Base-by-base conservation (phyloP, 2,329 filamentous ascomycete species). In the Exophiala lecanii-corni region DNA sequence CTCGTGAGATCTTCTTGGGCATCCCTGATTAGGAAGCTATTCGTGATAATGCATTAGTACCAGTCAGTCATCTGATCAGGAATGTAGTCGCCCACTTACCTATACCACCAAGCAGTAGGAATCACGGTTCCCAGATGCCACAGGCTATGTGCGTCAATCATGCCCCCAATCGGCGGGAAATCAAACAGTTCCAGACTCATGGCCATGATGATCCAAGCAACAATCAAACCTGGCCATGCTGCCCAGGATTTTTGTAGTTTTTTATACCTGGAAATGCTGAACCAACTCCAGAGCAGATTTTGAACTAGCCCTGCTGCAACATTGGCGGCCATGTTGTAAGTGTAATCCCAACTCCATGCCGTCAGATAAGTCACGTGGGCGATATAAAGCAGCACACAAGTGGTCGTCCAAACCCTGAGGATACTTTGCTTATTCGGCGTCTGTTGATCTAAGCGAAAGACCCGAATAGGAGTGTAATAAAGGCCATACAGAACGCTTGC, bases 151-250 rank as follows among this genome's bases (percentile, higher is more conserved):
- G 92, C 92, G 72, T 98, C 92, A 38, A 98, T 67, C 63, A 84
- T 81, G 5, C 87, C 86, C 63, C 78, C 74, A 68, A 86, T 75
- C 2, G 92, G 92, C 41, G 92, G 79, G 59, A 98, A 98, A 65
- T 98, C 92, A 51, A 97, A 78, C 56, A 98, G 64, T 70, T 98
- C 92, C 64, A 98, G 72, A 64, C 91, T 91, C 92, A 98, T 98
- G 25, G 86, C 89, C 61, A 91, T 70, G 56, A 91, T 80, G 55
- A 98, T 76, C 89, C 89, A 96, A 2, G 86, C 85, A 36, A 97
- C 91, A 53, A 91, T 88, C 59, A 96, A 67, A 55, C 87, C 88
- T 1, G 92, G 92, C 86, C 86, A 94, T 43, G 83, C 79, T 18
- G 89, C 82, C 92, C 92, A 98, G 13, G 74, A 66, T 51, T 82